phyloP scores from a whole-genome alignment of 2,329 filamentous ascomycete genomes.

The Pseudogymnoascus sp. region DNA sequence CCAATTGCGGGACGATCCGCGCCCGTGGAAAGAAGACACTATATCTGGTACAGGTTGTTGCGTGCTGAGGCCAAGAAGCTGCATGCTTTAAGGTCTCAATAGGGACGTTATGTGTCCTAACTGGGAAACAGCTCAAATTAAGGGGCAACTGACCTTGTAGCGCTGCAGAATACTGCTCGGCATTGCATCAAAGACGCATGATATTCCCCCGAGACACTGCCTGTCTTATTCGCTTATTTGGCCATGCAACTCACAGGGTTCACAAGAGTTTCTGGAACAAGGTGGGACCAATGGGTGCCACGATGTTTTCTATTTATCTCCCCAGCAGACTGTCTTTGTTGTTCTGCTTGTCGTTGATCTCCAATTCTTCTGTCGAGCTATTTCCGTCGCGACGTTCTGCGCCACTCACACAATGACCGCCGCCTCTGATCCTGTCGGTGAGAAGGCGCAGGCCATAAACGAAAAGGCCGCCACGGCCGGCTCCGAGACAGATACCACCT shows the following conservation, averaged over 20 bases:
- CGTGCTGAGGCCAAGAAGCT: not conserved
- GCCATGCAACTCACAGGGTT: not conserved
- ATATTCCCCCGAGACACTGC: not conserved
- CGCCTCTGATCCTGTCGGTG: not conserved
- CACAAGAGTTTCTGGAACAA: not conserved
- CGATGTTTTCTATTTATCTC: not conserved
- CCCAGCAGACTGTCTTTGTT: not conserved
- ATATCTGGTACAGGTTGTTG: not conserved
- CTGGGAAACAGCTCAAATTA: not conserved
- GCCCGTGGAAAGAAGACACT: not conserved
- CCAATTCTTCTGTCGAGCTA: not conserved
- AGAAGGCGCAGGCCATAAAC: not conserved
- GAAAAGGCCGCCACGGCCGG: not conserved
- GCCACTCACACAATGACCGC: not conserved
- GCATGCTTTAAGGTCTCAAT: not conserved
- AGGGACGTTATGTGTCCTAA: not conserved
- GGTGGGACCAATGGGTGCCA: not conserved
- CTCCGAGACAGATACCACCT: not conserved
- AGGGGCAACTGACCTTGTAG: not conserved
- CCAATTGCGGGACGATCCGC: not conserved
- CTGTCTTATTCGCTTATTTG: not conserved
- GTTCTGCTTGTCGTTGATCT: not conserved
- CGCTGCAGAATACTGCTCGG: not conserved
- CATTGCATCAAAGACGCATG: not conserved
- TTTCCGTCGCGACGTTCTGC: not conserved